Base-by-base conservation (phyloP, 2,329 filamentous ascomycete genomes). In the Xylariomycetidae sp. region DNA sequence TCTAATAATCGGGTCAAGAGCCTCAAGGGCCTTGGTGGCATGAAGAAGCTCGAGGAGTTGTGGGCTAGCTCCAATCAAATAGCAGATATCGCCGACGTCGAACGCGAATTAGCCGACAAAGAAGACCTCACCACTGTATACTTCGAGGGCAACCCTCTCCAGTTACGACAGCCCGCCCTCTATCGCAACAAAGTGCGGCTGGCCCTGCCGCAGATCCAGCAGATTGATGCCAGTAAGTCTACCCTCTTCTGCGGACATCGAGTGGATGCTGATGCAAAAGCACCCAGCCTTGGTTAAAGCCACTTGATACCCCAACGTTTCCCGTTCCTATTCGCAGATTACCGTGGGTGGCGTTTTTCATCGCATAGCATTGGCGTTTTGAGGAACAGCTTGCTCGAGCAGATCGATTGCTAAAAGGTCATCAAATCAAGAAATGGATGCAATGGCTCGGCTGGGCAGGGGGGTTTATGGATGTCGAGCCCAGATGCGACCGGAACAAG, bases 181-280 rank as follows among this genome's bases (percentile, higher is more conserved):
- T 98, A 98, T 61, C 72, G 92, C 52, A 96, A 95, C 64, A 98
- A 98, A 64, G 79, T 98, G 26, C 74, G 82, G 38, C 63, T 98
- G 58, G 84, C 88, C 20, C 61, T 98, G 59, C 92, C 92, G 37
- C 83, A 92, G 59, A 67, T 98, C 32, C 76, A 76, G 56, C 89
- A 98, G 67, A 95, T 98, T 57, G 92, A 98, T 75, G 92, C 92
- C 38, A 93, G 90, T 95, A 70, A 78, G 88, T 85, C 16, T 39
- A 25, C 10, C 8, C 1, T 8, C 13, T 14, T 3, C 9, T n/a
- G n/a, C n/a, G n/a, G n/a, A n/a, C n/a, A n/a, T n/a, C n/a, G n/a
- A n/a, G n/a, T n/a, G n/a, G n/a, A n/a, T n/a, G 24, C 9, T 20
- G 5, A 17, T 25, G 6, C 6, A n/a, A n/a, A n/a, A n/a, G 18